Conservation (phyloP, 2,329 filamentous ascomycete genomes). For the Epichloe festucae region DNA sequence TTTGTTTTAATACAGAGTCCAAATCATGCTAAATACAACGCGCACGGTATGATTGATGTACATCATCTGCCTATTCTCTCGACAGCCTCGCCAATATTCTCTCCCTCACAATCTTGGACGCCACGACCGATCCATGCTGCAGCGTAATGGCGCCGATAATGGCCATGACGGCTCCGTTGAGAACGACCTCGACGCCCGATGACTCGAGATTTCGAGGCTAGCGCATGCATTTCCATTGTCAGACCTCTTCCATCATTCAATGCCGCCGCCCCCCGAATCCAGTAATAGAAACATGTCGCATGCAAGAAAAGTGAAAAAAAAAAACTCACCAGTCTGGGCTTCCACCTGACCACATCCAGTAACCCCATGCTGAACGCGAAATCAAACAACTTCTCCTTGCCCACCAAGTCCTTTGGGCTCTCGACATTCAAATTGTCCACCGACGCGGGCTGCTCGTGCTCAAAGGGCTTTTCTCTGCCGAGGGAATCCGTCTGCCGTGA, state of each 20-base stretch:
- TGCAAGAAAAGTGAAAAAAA: slow-evolving; percentile 3
- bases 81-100: slow-evolving; percentile 45
- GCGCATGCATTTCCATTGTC: background rate
- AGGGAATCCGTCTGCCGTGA: slow-evolving; percentile 29
- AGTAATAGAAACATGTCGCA: background rate
- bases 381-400: slow-evolving; percentile 50
- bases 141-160: slow-evolving; percentile 83
- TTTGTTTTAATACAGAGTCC: slow-evolving; percentile 8
- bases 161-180: slow-evolving; percentile 68
- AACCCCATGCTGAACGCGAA: slow-evolving; percentile 62
- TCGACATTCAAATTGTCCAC: slow-evolving; percentile 55
- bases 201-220: slow-evolving; percentile 52
- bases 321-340: slow-evolving; percentile 60
- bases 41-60: slow-evolving; percentile 11
- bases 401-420: slow-evolving; percentile 48
- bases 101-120: slow-evolving; percentile 62
- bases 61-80: slow-evolving; percentile 1
- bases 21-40: background rate
- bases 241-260: background rate
- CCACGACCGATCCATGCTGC: slow-evolving; percentile 69
- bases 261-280: no score
- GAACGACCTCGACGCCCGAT: slow-evolving; percentile 63
- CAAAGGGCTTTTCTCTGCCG: slow-evolving; percentile 48
- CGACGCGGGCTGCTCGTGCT: slow-evolving; percentile 57
- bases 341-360: slow-evolving; percentile 71